These are phyloP conservation scores for Phylloporus rhodoxanthus DNA, from an alignment of 768 basidiomycete genomes.

Conservation along the genomic window DNA sequence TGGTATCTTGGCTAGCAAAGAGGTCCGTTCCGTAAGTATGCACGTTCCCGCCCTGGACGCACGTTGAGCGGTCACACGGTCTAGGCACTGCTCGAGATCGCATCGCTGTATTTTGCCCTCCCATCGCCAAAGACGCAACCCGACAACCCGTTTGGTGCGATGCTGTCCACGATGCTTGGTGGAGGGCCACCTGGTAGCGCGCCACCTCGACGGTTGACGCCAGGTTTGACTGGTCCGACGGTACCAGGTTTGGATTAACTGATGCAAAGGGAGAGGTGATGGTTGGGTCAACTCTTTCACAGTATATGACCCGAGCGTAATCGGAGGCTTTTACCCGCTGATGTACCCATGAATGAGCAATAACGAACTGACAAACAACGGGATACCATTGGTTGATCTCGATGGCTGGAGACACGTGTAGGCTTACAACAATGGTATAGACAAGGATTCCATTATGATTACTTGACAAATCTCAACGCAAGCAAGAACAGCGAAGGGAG, in stretches of 20 bases:
- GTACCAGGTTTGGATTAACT: constrained; percentile 26
- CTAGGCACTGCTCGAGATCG: constrained; percentile 65
- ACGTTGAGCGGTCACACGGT: neutral
- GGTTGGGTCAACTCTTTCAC: constrained; percentile 1
- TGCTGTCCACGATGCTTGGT: constrained; percentile 86
- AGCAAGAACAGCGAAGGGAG: constrained; percentile 6
- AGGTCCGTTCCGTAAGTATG: constrained; percentile 56
- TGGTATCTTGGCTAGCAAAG: constrained; percentile 51
- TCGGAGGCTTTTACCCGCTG: constrained; percentile 4
- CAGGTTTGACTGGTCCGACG: constrained; percentile 22
- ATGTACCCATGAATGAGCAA: neutral
- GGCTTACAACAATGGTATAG: constrained; percentile 14
- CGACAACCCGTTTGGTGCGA: constrained; percentile 79
- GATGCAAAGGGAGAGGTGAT: no score
- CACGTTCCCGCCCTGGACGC: neutral
- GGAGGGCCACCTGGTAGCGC: constrained; percentile 42
- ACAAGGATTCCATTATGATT: constrained; percentile 12
- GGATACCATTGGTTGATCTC: neutral
- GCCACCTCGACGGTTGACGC: constrained; percentile 25
- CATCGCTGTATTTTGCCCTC: constrained; percentile 78
- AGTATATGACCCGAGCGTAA: constrained; percentile 3
- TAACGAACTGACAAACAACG: neutral
- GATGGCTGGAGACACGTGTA: neutral
- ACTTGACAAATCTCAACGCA: constrained; percentile 12
- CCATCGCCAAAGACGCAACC: constrained; percentile 67